A percentile compares a stretch with the other conserved stretches of the same genome.
Conservation (phyloP, 225 moss, liverwort and hornwort genomes). For the Lunularia cruciata region DNA sequence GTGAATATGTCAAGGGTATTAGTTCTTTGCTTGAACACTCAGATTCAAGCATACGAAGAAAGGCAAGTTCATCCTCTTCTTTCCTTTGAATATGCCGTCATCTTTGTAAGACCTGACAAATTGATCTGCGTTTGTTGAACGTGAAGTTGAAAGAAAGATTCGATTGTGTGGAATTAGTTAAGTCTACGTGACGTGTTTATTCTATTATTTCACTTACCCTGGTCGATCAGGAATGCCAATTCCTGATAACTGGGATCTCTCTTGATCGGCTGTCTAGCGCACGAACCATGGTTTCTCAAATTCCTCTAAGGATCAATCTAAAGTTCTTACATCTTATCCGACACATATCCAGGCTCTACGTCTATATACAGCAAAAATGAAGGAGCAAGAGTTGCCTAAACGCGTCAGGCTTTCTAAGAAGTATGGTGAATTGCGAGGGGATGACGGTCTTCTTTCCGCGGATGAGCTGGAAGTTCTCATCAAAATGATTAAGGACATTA, state of each 20-base stretch:
- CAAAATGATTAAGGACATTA: slow-evolving; percentile 56
- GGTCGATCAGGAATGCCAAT: too few species aligned
- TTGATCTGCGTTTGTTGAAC: too few species aligned
- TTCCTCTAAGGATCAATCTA: too few species aligned
- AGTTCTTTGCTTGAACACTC: slow-evolving; percentile 64
- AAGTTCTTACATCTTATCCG: background rate
- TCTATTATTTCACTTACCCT: too few species aligned
- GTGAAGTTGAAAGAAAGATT: too few species aligned
- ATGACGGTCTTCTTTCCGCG: slow-evolving; percentile 16
- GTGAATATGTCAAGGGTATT: slow-evolving; percentile 71
- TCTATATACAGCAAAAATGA: slow-evolving; percentile 72
- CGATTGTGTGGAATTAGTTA: too few species aligned
- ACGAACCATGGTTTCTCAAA: too few species aligned
- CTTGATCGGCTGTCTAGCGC: too few species aligned
- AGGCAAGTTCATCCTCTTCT: slow-evolving; percentile 45
- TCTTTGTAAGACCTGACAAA: too few species aligned
- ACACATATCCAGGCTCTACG: slow-evolving; percentile 54
- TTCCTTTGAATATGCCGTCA: too few species aligned
- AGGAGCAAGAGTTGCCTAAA: slow-evolving; percentile 47
- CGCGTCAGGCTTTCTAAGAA: slow-evolving; percentile 41
- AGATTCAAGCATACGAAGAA: slow-evolving; percentile 64
- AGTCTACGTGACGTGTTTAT: too few species aligned
- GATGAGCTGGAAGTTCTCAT: slow-evolving; percentile 60
- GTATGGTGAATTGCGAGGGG: slow-evolving; percentile 28
- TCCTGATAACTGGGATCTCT: too few species aligned